Evolutionary conservation across 768 basidiomycete genomes (phyloP), one percentile per base, ranked within the genome.

Genomic region (Cubamyces sp.): DNA sequence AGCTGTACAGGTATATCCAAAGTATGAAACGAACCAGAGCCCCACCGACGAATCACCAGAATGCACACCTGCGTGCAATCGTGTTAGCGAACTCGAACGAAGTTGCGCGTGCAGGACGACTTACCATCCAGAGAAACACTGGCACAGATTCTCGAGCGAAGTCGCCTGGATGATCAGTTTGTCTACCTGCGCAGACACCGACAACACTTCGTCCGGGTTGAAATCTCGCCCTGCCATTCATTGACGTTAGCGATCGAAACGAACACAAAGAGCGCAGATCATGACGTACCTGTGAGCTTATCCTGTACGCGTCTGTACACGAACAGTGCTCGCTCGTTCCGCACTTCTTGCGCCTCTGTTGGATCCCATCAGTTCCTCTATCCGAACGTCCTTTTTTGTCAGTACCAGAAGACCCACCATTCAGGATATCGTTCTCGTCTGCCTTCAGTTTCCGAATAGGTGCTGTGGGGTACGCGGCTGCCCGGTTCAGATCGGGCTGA

Each of bases 271-370:
- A 19, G 41, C 43, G 43, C 50, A 18, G 41, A 37, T 47, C 43
- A 60, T 64, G 63, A 73, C 80, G 60, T 64, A 91, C 93, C 94
- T 56, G 92, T 97, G 58, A 99, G 82, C 77, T 99, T 99, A 72
- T 96, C 83, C 72, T 96, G 88, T 7, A 99, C 96, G 43, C 97
- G 90, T 67, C 94, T 94, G 74, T 96, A 96, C 30, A 98, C 97
- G 50, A 87, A 85, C 19, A 98, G 74, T 0, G 96, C 97, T 42
- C 90, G 83, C 68, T 92, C 90, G 69, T 98, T 98, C 65, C 94
- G 88, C 60, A 93, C 87, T 75, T 98, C 97, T 73, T 86, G 90
- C 65, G 78, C 81, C 57, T 84, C 87, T 73, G 82, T 82, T 49
- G 25, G 15, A 41, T n/a, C 30, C 42, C 12, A 26, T 62, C 28